Conservation (phyloP, 345 rosid species). For the Sisymbrium altissimum region DNA sequence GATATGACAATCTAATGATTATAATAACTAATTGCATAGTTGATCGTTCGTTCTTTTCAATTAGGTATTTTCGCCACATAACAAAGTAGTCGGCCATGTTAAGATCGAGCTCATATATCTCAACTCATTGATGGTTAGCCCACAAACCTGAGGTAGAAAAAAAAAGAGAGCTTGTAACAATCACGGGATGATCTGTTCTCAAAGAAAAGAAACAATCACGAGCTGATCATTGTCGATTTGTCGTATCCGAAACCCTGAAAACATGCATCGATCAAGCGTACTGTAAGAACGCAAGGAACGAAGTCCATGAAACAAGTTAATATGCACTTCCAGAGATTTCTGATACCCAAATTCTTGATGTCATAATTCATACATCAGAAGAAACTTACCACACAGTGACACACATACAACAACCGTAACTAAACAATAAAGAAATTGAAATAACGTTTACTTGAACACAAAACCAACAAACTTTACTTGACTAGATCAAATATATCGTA, state of each 20-base stretch:
- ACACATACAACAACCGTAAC: background rate
- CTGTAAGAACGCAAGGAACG: background rate
- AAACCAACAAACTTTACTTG: background rate
- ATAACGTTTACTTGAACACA: background rate
- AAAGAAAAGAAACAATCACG: too few species aligned
- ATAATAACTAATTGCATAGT: too few species aligned
- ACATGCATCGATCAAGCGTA: background rate
- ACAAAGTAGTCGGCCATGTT: too few species aligned
- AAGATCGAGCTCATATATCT: background rate
- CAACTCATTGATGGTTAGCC: background rate
- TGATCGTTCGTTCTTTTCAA: too few species aligned
- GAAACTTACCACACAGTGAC: background rate
- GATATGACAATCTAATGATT: too few species aligned
- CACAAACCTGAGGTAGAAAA: background rate
- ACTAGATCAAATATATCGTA: background rate
- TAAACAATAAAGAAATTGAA: background rate
- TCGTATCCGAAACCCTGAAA: background rate
- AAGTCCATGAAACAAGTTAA: background rate
- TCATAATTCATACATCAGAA: background rate
- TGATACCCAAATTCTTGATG: background rate
- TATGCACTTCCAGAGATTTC: background rate
- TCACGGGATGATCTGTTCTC: background rate
- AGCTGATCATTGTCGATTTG: too few species aligned
- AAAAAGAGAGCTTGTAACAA: background rate
- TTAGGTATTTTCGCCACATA: too few species aligned